Evolutionary conservation across 1,139 yeast genomes (phyloP), one percentile per base, ranked within the genome.

Genomic region (Yamadazyma taylorii): DNA sequence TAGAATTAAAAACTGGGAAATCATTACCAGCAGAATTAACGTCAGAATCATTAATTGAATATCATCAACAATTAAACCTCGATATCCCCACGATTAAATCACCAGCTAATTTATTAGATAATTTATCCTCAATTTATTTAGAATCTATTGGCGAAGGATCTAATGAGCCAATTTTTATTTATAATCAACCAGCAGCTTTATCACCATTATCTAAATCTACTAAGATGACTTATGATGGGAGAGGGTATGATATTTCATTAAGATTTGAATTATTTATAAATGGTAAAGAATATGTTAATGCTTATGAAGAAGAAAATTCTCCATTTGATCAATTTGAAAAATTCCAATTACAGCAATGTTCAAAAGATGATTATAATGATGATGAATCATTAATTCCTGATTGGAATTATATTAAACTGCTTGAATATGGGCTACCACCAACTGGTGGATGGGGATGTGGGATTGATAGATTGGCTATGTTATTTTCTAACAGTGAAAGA

Each of bases 391-490:
- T 85, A 32, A 59, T 84, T 0, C 87, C 95, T 0, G 98, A 92
- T 58, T 69, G 78, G 55, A 70, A 72, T 32, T 92, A 80, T 54
- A 77, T 88, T 2, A 70, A 76, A 31, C 78, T 83, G 11, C 79
- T 94, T 86, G 92, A 88, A 53, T 86, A 84, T 73, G 97, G 96
- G 1, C 73, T 94, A 60, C 97, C 98, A 3, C 98, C 98, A 0
- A 90, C 97, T 2, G 97, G 96, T 1, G 99, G 99, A 0, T 87
- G 96, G 88, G 99, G 98, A 0, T 67, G 95, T 45, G 99, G 99
- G 0, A 73, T 94, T 17, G 99, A 94, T 55, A 61, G 99, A 36
- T 62, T 92, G 25, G 81, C 84, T 32, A 89, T 92, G 97, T 61
- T 87, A 17, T 65, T 90, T 35, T 73, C 84, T 5, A 81, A 77